phyloP scores from a whole-genome alignment of 1,139 yeast species.

The Sugiyamaella sp. region DNA sequence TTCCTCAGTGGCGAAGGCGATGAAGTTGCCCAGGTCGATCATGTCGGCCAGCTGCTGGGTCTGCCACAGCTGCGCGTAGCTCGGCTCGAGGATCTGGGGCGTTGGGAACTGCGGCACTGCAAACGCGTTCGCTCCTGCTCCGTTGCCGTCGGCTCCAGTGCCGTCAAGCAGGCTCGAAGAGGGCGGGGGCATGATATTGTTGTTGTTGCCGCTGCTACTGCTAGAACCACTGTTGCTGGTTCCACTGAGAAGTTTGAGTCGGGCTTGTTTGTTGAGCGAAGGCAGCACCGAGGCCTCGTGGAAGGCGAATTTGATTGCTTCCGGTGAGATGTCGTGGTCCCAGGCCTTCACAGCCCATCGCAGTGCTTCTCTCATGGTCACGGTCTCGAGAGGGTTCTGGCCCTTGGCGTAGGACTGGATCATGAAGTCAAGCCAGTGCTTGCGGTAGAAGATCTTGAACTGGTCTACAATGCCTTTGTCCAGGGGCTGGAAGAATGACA shows the following conservation, averaged over 20 bases:
- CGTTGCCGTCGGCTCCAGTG: neutral
- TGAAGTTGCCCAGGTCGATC: slow-evolving; percentile 16
- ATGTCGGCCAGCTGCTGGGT: slow-evolving; percentile 20
- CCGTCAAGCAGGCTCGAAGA: neutral
- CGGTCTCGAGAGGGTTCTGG: slow-evolving; percentile 18
- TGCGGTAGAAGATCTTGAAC: slow-evolving; percentile 21
- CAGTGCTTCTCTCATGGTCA: slow-evolving; percentile 19
- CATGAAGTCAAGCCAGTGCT: slow-evolving; percentile 23
- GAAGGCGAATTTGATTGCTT: slow-evolving; percentile 15
- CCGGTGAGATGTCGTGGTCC: slow-evolving; percentile 22
- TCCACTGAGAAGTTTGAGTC: neutral
- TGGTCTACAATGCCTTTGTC: slow-evolving; percentile 24
- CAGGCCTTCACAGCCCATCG: slow-evolving; percentile 20
- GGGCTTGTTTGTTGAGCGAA: slow-evolving; percentile 3
- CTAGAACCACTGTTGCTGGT: neutral
- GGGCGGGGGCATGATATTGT: slow-evolving; percentile 10
- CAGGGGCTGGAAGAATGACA: slow-evolving; percentile 22
- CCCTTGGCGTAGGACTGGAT: slow-evolving; percentile 17
- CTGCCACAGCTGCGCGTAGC: slow-evolving; percentile 23
- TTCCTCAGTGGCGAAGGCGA: slow-evolving; percentile 17
- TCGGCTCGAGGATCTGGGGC: slow-evolving; percentile 18
- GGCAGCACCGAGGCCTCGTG: slow-evolving; percentile 17
- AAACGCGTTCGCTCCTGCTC: neutral
- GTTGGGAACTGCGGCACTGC: slow-evolving; percentile 16
- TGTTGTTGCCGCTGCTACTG: neutral